phyloP scores from a whole-genome alignment of 106 monocot species.

The Posidonia australis region DNA sequence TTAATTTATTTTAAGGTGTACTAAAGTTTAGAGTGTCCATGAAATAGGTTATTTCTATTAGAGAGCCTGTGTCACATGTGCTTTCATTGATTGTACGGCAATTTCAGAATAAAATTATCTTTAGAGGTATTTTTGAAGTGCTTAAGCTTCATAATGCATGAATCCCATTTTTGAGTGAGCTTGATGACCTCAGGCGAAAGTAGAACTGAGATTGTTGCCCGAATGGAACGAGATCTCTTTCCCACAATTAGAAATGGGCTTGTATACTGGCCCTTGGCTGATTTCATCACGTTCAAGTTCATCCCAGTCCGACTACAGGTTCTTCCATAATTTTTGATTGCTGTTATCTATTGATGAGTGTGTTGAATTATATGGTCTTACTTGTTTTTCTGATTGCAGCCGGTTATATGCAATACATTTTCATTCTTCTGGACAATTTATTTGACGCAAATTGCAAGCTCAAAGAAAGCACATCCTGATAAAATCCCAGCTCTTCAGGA shows the following conservation, averaged over 20 bases:
- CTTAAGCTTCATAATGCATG: too few species aligned
- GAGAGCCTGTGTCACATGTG: too few species aligned
- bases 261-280: slow-evolving; percentile 86
- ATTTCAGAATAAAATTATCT: too few species aligned
- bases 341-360: background rate
- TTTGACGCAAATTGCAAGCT: slow-evolving; percentile 82
- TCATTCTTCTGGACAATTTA: slow-evolving; percentile 92
- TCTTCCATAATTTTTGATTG: background rate
- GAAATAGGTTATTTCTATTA: too few species aligned
- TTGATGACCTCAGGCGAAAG: slow-evolving; percentile 51
- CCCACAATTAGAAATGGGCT: slow-evolving; percentile 66
- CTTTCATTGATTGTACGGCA: too few species aligned
- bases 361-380: background rate
- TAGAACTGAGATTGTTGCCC: slow-evolving; percentile 50
- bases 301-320: slow-evolving; percentile 81
- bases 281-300: slow-evolving; percentile 94
- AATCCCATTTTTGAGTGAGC: background rate
- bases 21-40: too few species aligned
- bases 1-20: too few species aligned
- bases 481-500: slow-evolving; percentile 3
- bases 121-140: too few species aligned
- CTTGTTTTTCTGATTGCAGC: slow-evolving; percentile 26
- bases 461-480: slow-evolving; percentile 36
- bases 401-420: slow-evolving; percentile 82
- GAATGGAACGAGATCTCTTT: slow-evolving; percentile 79